Percentiles rank a stretch among this genome's conserved stretches.
These are phyloP conservation scores for Clavispora vitiphila DNA, from an alignment of 805 yeast genomes.

Conservation along the genomic window DNA sequence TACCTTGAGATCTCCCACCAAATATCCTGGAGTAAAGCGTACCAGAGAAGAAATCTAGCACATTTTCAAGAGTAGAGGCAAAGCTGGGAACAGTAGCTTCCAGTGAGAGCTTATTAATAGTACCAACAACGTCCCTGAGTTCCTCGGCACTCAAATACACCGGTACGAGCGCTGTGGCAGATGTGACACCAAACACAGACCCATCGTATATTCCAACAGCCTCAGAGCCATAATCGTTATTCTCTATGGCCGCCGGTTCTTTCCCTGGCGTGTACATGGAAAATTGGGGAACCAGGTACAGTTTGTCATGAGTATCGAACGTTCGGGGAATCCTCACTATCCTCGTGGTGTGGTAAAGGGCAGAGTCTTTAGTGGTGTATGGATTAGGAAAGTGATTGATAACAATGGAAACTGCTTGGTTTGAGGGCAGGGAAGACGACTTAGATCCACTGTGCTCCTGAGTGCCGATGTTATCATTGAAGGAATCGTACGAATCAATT, in stretches of 20 bases:
- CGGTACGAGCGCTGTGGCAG: constrained; percentile 43
- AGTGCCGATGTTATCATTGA: constrained; percentile 13
- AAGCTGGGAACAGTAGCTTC: constrained; percentile 36
- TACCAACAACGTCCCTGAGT: constrained; percentile 35
- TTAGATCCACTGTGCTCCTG: background rate
- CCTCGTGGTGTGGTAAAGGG: constrained; percentile 36
- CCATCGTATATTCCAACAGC: constrained; percentile 37
- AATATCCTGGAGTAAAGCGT: constrained; percentile 25
- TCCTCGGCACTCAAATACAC: constrained; percentile 24
- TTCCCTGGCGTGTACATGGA: constrained; percentile 51
- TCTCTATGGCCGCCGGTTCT: constrained; percentile 55
- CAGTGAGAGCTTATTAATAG: constrained; percentile 39
- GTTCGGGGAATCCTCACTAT: constrained; percentile 63
- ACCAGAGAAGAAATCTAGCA: constrained; percentile 38
- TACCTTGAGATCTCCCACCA: constrained; percentile 9
- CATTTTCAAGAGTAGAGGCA: constrained; percentile 28
- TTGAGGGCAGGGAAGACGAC: background rate
- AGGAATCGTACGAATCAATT: constrained; percentile 24
- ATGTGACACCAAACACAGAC: constrained; percentile 47
- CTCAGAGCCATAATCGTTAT: constrained; percentile 18
- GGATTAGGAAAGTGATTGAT: constrained; percentile 67
- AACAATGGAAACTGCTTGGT: constrained; percentile 23
- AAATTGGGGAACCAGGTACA: constrained; percentile 50
- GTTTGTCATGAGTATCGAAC: constrained; percentile 25
- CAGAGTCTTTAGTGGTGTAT: constrained; percentile 32